phyloP scores from a whole-genome alignment of 805 yeast genomes.

The Ogataea minuta region DNA sequence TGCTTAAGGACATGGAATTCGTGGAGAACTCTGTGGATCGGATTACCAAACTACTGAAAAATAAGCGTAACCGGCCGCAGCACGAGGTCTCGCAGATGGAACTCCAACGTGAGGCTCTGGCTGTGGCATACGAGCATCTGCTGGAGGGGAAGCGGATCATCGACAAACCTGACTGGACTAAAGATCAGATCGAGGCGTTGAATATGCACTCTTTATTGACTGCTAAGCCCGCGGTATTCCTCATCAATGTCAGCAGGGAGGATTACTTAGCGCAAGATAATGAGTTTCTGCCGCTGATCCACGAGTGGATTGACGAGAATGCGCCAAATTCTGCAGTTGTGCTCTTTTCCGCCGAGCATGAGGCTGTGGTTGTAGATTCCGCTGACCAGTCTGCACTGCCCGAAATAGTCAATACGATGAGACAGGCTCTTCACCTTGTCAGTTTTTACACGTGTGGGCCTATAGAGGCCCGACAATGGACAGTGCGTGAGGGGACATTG shows the following conservation, averaged over 20 bases:
- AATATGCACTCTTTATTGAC: slow-evolving; percentile 85
- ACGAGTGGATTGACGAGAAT: slow-evolving; percentile 84
- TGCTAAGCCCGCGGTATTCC: slow-evolving; percentile 92
- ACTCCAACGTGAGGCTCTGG: slow-evolving; percentile 77
- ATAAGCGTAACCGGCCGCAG: slow-evolving; percentile 83
- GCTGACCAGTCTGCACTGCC: slow-evolving; percentile 70
- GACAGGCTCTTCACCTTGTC: slow-evolving; percentile 79
- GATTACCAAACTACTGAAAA: slow-evolving; percentile 73
- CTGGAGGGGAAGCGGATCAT: slow-evolving; percentile 87
- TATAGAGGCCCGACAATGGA: slow-evolving; percentile 98
- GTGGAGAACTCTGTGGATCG: slow-evolving; percentile 60
- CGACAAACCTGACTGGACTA: slow-evolving; percentile 75
- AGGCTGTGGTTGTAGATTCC: slow-evolving; percentile 24
- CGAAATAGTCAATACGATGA: slow-evolving; percentile 80
- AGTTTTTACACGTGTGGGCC: slow-evolving; percentile 97
- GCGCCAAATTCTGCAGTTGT: slow-evolving; percentile 67
- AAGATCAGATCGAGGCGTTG: slow-evolving; percentile 87
- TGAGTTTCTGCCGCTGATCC: slow-evolving; percentile 76
- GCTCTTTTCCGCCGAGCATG: slow-evolving; percentile 35
- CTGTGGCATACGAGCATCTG: slow-evolving; percentile 69
- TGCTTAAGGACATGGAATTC: slow-evolving; percentile 65
- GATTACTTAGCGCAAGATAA: slow-evolving; percentile 88
- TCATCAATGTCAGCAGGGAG: slow-evolving; percentile 84
- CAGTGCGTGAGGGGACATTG: slow-evolving; percentile 83
- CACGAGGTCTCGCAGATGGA: slow-evolving; percentile 60